These are phyloP conservation scores for Penicillium nordicum DNA, from an alignment of 2,329 filamentous ascomycete genomes.

Conservation along the genomic window DNA sequence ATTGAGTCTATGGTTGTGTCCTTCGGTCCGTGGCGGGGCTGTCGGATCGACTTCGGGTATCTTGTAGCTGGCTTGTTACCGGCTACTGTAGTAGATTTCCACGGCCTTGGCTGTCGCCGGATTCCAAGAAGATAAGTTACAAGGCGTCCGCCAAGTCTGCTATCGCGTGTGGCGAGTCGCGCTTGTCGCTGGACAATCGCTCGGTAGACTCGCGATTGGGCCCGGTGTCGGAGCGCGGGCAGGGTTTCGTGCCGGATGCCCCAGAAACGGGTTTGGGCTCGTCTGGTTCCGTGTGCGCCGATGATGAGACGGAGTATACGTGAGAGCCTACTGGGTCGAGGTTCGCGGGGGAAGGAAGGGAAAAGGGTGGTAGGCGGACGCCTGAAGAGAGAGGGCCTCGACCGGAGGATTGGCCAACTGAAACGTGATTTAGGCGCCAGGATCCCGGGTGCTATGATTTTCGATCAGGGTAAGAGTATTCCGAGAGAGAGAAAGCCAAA, in stretches of 20 bases:
- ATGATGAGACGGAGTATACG: conserved; percentile 59
- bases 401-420: conserved; percentile 20
- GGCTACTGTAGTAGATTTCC: conserved; percentile 8
- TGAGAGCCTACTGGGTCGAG: conserved; percentile 29
- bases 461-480: neutral
- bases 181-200: conserved; percentile 66
- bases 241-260: conserved; percentile 72
- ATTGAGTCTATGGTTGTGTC: conserved; percentile 19
- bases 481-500: neutral
- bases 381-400: conserved; percentile 14
- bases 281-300: conserved; percentile 63
- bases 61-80: conserved; percentile 2
- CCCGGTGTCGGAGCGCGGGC: conserved; percentile 64
- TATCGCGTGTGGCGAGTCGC: conserved; percentile 48
- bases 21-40: conserved; percentile 17
- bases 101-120: conserved; percentile 20
- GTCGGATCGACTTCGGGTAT: conserved; percentile 14
- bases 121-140: conserved; percentile 26
- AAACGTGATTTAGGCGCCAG: conserved; percentile 29
- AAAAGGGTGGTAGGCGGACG: conserved; percentile 15
- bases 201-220: conserved; percentile 74
- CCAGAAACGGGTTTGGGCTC: conserved; percentile 63
- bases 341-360: conserved; percentile 13
- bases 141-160: conserved; percentile 25
- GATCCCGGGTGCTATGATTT: conserved; percentile 11